Evolutionary conservation across 495 filamentous ascomycete species (phyloP), one percentile per base, ranked within the genome.

Genomic region (Xylaria longipes): DNA sequence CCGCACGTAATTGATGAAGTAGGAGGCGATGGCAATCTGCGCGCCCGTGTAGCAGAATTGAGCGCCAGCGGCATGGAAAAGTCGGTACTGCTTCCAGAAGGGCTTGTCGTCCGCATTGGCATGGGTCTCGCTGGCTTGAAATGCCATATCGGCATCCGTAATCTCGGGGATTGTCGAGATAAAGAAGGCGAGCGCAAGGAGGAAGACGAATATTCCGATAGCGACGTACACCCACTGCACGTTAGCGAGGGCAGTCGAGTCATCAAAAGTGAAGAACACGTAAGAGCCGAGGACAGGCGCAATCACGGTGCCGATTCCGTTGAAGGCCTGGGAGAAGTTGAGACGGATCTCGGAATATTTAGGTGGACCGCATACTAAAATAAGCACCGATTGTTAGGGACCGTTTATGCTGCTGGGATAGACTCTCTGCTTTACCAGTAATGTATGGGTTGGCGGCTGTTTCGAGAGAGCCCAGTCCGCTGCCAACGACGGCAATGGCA

Each of bases 201-300:
- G 43, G 76, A 87, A 88, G 62, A 93, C 91, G 75, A 93, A 93
- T 80, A 82, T 81, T 17, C 89, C 91, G 65, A 93, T 91, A 45
- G 89, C 91, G 6, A 93, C 84, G 77, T 94, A 94, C 4, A 91
- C 89, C 89, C 90, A 93, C 76, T 93, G 91, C 17, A 93, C 92
- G 71, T 87, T 87, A 29, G 78, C 67, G 25, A 93, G 79, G 0
- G 84, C 84, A 37, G 82, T 77, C 33, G 79, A 80, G 39, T 86
- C 83, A 72, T 87, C 83, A 46, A 86, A 85, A 9, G 84, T 83
- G 81, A 93, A 93, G 82, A 93, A 89, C 45, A 92, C 91, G 50
- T 88, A 88, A 7, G 87, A 89, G 25, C 89, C 92, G 5, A 93
- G 79, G 0, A 93, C 83, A 1, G 91, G 91, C 4, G 90, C 91